Evolutionary conservation across 1,284 basidiomycete species (phyloP).

Genomic region (Caloboletus inedulis): DNA sequence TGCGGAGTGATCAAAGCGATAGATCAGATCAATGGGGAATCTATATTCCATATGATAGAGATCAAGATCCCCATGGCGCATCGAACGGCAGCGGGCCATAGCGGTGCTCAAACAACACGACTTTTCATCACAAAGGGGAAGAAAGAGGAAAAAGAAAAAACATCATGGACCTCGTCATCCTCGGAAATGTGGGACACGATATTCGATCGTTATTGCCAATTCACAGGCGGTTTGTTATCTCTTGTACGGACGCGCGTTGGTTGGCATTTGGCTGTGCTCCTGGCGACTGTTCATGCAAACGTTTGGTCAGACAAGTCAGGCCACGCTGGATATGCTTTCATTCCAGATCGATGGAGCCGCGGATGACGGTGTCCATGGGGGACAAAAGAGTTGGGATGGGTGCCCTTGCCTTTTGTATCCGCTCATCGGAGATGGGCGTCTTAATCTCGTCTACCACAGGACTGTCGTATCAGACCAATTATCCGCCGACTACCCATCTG

Average conservation of each 20-base stretch:
- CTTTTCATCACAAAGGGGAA: neutral
- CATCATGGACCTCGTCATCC: slow-evolving; percentile 13
- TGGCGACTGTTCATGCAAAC: neutral
- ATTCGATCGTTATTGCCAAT: slow-evolving; percentile 11
- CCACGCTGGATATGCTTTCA: neutral
- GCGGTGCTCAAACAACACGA: neutral
- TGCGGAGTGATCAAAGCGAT: slow-evolving; percentile 24
- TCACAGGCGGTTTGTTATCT: neutral
- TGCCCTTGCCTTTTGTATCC: neutral
- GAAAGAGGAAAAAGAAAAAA: neutral
- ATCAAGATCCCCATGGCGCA: slow-evolving; percentile 9
- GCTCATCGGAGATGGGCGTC: slow-evolving; percentile 9
- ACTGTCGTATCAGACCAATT: slow-evolving; percentile 11
- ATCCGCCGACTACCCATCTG: slow-evolving; percentile 3
- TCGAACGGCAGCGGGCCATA: neutral
- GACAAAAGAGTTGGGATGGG: neutral
- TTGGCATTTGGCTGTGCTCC: neutral
- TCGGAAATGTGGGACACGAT: slow-evolving; percentile 25
- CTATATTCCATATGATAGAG: neutral
- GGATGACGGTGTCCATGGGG: neutral
- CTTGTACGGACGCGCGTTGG: neutral
- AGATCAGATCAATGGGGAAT: slow-evolving; percentile 20
- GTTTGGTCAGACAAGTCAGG: neutral
- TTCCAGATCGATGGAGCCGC: neutral
- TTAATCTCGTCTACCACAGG: slow-evolving; percentile 10